These are phyloP conservation scores for Ustilago crameri DNA, from an alignment of 1,284 basidiomycete species.

Conservation along the genomic window DNA sequence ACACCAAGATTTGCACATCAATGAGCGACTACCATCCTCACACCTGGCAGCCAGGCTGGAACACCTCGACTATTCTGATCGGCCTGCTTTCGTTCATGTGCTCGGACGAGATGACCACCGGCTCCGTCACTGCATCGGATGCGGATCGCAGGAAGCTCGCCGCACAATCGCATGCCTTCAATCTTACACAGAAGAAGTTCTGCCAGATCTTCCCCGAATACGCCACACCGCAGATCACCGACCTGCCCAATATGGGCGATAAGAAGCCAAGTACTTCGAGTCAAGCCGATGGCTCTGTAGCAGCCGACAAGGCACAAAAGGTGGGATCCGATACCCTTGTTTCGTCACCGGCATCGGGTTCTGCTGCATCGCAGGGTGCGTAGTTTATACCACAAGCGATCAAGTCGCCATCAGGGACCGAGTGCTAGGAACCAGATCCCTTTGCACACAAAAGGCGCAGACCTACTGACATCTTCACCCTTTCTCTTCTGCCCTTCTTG, in stretches of 20 bases:
- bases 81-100: constrained; percentile 95
- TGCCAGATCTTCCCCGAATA: constrained; percentile 64
- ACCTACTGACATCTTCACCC: constrained; percentile 4
- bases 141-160: constrained; percentile 83
- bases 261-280: constrained; percentile 17
- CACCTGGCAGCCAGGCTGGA: constrained; percentile 90
- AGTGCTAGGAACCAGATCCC: constrained; percentile 10
- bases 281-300: constrained; percentile 2
- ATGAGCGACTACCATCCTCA: constrained; percentile 80
- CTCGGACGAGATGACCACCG: constrained; percentile 94
- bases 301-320: constrained; percentile 31
- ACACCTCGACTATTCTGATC: constrained; percentile 92
- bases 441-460: background rate
- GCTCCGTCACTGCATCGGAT: constrained; percentile 83
- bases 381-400: background rate
- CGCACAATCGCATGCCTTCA: constrained; percentile 83
- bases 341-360: constrained; percentile 37
- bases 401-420: background rate
- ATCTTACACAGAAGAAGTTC: constrained; percentile 82
- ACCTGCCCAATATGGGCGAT: constrained; percentile 66
- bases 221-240: constrained; percentile 24
- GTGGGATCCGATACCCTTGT: constrained; percentile 41
- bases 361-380: constrained; percentile 43
- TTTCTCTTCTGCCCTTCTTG: background rate
- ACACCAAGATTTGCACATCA: constrained; percentile 80